A percentile compares a stretch with the other conserved stretches of the same genome.
phyloP scores from a whole-genome alignment of 306 rosid genomes.

The Trifolium fragiferum region DNA sequence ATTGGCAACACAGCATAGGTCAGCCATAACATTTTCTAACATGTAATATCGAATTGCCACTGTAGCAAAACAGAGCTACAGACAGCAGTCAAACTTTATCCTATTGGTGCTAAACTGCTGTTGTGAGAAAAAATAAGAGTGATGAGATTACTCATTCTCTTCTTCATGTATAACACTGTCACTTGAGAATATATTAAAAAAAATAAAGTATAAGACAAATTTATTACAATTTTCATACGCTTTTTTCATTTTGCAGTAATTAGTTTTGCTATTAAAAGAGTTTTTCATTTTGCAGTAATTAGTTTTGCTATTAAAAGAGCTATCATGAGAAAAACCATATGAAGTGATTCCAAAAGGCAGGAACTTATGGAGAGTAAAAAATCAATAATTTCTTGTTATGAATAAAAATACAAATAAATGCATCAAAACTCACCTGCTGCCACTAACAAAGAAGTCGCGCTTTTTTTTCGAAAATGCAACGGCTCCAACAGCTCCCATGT shows the following conservation, averaged over 20 bases:
- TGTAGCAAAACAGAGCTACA: not conserved
- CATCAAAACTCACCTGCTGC: constrained; percentile 76
- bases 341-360: constrained; percentile 16
- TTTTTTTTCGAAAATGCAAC: constrained; percentile 80
- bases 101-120: constrained; percentile 7
- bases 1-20: constrained; percentile 10
- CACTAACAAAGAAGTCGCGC: constrained; percentile 87
- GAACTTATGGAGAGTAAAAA: constrained; percentile 11
- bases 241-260: constrained; percentile 4
- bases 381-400: not conserved
- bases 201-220: not conserved
- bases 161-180: constrained; percentile 1
- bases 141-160: not conserved
- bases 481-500: constrained; percentile 92
- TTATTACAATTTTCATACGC: not conserved
- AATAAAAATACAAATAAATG: constrained; percentile 24
- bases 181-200: constrained; percentile 23
- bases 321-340: constrained; percentile 17
- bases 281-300: not conserved
- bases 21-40: not conserved
- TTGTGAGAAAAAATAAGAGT: not conserved
- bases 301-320: constrained; percentile 31
- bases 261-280: not conserved
- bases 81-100: not conserved
- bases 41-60: not conserved